Conservation (phyloP, 208 protist species). For the Leishmania braziliensis region DNA sequence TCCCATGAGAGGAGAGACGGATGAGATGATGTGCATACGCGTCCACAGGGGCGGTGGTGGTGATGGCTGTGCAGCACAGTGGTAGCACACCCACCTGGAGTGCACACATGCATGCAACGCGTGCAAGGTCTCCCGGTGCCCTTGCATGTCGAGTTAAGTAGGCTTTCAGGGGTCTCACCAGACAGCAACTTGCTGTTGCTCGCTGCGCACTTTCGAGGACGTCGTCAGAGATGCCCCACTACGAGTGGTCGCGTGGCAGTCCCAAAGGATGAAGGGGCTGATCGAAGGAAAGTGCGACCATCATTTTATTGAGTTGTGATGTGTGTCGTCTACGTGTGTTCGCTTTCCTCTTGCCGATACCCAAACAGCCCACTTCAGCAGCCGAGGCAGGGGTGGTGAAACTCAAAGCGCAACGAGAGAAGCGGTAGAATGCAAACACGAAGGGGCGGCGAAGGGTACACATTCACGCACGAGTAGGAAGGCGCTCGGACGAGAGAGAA, state of each 20-base stretch:
- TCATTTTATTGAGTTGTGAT: background rate
- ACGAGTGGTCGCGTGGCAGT: background rate
- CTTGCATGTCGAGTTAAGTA: background rate
- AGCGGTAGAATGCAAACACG: background rate
- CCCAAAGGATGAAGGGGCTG: background rate
- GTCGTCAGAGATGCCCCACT: background rate
- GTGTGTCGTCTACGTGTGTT: background rate
- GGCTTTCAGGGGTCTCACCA: background rate
- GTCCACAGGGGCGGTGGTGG: background rate
- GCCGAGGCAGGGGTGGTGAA: background rate
- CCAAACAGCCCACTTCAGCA: background rate
- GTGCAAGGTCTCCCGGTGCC: background rate
- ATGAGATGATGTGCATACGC: background rate
- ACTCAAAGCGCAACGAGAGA: background rate
- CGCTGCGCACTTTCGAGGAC: background rate
- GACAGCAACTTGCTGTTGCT: background rate
- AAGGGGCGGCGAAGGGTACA: background rate
- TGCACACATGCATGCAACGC: background rate
- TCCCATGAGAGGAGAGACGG: background rate
- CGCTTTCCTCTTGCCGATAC: background rate
- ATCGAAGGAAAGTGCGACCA: background rate
- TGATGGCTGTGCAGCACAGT: background rate
- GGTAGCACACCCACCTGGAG: background rate
- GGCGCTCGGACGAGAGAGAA: background rate
- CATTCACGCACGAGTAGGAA: background rate